Conservation (phyloP, 345 rosid species). For the Bruguiera gymnorhiza region DNA sequence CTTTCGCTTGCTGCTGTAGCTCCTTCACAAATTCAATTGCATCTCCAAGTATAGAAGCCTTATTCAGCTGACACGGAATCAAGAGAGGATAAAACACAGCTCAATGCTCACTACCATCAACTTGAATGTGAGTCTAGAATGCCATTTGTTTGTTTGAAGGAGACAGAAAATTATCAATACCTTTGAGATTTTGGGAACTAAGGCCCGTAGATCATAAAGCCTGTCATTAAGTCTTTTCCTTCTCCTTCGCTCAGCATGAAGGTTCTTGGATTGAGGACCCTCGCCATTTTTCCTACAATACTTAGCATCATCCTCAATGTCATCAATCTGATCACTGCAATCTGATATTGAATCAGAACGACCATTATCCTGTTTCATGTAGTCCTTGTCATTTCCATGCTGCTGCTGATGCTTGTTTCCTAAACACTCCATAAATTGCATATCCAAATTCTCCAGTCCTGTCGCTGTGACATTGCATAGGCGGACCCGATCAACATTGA, state of each 20-base stretch:
- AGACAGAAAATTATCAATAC: slow-evolving; percentile 24
- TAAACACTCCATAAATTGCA: slow-evolving; percentile 39
- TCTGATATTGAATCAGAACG: slow-evolving; percentile 61
- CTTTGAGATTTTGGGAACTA: slow-evolving; percentile 84
- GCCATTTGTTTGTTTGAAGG: neutral
- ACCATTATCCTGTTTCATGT: slow-evolving; percentile 45
- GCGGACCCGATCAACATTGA: slow-evolving; percentile 38
- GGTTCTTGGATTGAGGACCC: slow-evolving; percentile 67
- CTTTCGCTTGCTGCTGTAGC: slow-evolving; percentile 64
- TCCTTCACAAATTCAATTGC: slow-evolving; percentile 88
- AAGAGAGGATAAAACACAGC: neutral
- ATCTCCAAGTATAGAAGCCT: slow-evolving; percentile 88
- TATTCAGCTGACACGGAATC: slow-evolving; percentile 56
- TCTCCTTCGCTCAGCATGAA: slow-evolving; percentile 80
- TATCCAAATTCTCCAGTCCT: slow-evolving; percentile 11
- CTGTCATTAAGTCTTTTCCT: slow-evolving; percentile 92
- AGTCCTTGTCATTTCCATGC: slow-evolving; percentile 42
- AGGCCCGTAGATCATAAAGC: slow-evolving; percentile 68
- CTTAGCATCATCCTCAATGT: slow-evolving; percentile 51
- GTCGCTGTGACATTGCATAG: slow-evolving; percentile 12
- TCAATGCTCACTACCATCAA: neutral
- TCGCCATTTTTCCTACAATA: slow-evolving; percentile 45
- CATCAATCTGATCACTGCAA: slow-evolving; percentile 75
- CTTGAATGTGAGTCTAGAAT: neutral
- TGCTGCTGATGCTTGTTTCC: slow-evolving; percentile 25